Base-by-base conservation (phyloP, 805 yeast genomes). In the Teunomyces panamensis region DNA sequence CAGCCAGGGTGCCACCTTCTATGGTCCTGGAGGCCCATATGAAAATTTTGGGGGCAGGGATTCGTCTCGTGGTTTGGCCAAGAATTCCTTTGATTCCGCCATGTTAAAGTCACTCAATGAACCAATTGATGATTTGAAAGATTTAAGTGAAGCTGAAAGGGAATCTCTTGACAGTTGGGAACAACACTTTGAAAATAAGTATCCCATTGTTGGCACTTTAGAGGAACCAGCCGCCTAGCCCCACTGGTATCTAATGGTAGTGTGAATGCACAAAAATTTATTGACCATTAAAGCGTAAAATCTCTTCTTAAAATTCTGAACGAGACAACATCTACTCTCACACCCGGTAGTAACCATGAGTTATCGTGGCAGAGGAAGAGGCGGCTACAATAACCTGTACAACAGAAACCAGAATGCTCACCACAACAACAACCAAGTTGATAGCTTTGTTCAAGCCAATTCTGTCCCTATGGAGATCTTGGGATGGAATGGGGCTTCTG, bases 21-120 rank as follows among this genome's bases (percentile, higher is more conserved):
- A 92, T 65, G 98, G 98, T 0, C 98, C 98, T 5, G 88, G 92
- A 28, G 97, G 97, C 0, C 96, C 97, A 0, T 92, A 92, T 68
- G 83, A 87, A 37, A 89, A 87, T 61, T 92, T 92, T 74, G 97
- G 97, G 0, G 98, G 98, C 1, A 85, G 88, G 56, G 98, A 92
- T 68, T 97, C 97, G 3, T 85, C 95, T 0, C 75, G 98, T 54
- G 98, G 97, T 0, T 77, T 92, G 47, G 97, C 97, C 0, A 72
- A 80, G 57, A 91, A 90, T 66, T 87, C 96, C 13, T 92, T 91
- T 67, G 97, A 90, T 44, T 54, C 73, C 17, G 79, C 67, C 73
- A 46, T 75, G 75, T 63, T 94, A 26, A 85, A 83, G 33, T 78
- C 84, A 8, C 71, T 88, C 60, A 88, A 84, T 52, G 74, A 85